Base-by-base conservation (phyloP, 1,284 basidiomycete species). In the Gomphus bonarii region DNA sequence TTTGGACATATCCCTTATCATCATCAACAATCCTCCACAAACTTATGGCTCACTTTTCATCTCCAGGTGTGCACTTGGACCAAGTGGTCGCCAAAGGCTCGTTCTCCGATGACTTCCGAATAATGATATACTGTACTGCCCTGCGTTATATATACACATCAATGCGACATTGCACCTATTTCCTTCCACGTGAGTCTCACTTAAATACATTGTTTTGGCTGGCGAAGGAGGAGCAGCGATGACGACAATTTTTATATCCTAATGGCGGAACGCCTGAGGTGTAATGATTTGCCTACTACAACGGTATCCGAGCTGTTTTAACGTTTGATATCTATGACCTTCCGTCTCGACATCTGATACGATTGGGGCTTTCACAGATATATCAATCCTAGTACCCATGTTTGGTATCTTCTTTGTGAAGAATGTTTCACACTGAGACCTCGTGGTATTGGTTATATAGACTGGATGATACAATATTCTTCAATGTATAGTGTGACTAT, bases 231-330 rank as follows among this genome's bases (percentile, higher is more conserved):
- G 51, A 40, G 20, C 28, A 35, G 54, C 54, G 20, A 55, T 48
- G 44, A 55, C 12, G 54, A 54, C 52, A 52, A 22, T 3, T 16
- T 12, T 25, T 14, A 20, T 35, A 22, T 30, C 33, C 11, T 35
- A 9, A 30, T 42, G 36, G 40, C 52, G 22, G 52, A 54, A 54
- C 38, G 52, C 38, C 43, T 54, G 22, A 16, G 8, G 52, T 22
- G 52, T 54, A 9, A 38, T 54, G 52, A 54, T 54, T 2, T 43
- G 52, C 38, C 52, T 42, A 30, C 52, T 54, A 54, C 52, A 54
- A 54, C 52, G 52, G 52, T 54, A 54, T 54, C 52, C 18, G 52
- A 54, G 52, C 52, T 44, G 25, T 16, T 16, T 40, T 18, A 9
- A 16, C 18, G 16, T 12, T n/a, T n/a, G 28, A 10, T 16, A 18